Evolutionary conservation across 139 green algal species (phyloP).

Genomic region (Astrephomene gubernaculifera): DNA sequence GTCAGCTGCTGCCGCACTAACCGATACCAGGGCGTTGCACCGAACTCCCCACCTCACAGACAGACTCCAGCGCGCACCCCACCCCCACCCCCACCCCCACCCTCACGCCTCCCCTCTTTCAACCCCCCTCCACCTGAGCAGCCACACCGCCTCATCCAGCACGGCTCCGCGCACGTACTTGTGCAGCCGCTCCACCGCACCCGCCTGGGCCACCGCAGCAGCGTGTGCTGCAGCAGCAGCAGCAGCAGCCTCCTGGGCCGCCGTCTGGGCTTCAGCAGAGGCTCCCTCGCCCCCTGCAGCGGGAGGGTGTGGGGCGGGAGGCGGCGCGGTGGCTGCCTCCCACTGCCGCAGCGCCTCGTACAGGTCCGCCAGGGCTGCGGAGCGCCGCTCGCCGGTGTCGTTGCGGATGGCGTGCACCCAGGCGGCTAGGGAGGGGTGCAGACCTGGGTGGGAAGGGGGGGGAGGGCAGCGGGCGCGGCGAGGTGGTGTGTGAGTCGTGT

Average conservation of each 20-base stretch:
- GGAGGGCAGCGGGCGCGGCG: background rate
- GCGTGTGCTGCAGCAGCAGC: background rate
- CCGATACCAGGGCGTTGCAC: too few relatives aligned
- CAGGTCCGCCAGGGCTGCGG: slow-evolving; percentile 31
- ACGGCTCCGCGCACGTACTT: slow-evolving; percentile 36
- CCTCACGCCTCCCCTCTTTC: background rate
- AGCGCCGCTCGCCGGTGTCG: slow-evolving; percentile 38
- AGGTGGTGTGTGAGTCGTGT: background rate
- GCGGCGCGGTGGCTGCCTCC: slow-evolving; percentile 23
- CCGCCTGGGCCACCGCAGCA: background rate
- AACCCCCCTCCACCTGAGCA: slow-evolving; percentile 37
- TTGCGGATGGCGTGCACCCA: slow-evolving; percentile 37
- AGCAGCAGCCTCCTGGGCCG: too few relatives aligned
- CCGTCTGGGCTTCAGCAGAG: background rate
- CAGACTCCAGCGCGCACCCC: too few relatives aligned
- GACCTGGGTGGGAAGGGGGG: background rate
- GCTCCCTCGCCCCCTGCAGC: background rate
- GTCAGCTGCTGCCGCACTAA: too few relatives aligned
- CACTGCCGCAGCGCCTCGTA: slow-evolving; percentile 54
- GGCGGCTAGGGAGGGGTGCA: slow-evolving; percentile 33
- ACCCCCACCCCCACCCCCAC: background rate
- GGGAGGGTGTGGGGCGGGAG: too few relatives aligned
- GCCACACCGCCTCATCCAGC: slow-evolving; percentile 48
- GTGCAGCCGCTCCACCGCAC: slow-evolving; percentile 27
- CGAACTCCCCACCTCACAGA: background rate